These are phyloP conservation scores for Pilobolus umbonatus DNA, from an alignment of 192 early-diverging fungal species.

Conservation along the genomic window DNA sequence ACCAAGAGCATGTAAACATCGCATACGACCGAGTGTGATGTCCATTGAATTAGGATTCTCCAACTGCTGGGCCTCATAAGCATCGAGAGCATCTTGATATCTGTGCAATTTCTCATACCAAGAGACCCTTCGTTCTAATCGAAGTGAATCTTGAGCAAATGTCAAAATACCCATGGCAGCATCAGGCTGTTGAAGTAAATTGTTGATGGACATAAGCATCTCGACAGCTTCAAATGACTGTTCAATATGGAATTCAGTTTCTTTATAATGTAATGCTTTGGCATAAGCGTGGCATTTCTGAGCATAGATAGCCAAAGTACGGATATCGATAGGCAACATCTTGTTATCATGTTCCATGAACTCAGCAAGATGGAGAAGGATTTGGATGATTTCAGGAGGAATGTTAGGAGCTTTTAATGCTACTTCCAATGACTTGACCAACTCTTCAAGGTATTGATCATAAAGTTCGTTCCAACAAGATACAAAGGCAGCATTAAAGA, in stretches of 20 bases:
- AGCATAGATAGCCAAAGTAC: constrained; percentile 84
- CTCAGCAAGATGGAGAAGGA: constrained; percentile 89
- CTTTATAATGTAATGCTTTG: constrained; percentile 98
- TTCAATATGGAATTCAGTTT: constrained; percentile 85
- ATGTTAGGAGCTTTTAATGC: constrained; percentile 78
- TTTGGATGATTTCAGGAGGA: constrained; percentile 90
- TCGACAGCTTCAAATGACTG: constrained; percentile 83
- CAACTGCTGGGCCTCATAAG: constrained; percentile 72
- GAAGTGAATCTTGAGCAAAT: constrained; percentile 76
- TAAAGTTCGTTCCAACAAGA: constrained; percentile 93
- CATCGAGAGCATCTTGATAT: constrained; percentile 90
- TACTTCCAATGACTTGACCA: constrained; percentile 74
- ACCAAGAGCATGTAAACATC: constrained; percentile 87
- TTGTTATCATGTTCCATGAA: constrained; percentile 99
- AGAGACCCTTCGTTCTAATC: constrained; percentile 80
- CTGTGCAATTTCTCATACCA: constrained; percentile 93
- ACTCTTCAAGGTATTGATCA: constrained; percentile 87
- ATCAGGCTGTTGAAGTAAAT: constrained; percentile 92
- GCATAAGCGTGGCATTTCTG: constrained; percentile 92
- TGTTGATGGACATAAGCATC: constrained; percentile 89
- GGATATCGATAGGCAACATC: constrained; percentile 88
- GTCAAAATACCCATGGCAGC: constrained; percentile 93
- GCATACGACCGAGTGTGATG: constrained; percentile 80
- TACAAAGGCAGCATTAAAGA: constrained; percentile 97
- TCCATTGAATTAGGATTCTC: constrained; percentile 76